Evolutionary conservation across 306 rosid species (phyloP), one percentile per base, ranked within the genome.

Genomic region (Cucurbita pepo): DNA sequence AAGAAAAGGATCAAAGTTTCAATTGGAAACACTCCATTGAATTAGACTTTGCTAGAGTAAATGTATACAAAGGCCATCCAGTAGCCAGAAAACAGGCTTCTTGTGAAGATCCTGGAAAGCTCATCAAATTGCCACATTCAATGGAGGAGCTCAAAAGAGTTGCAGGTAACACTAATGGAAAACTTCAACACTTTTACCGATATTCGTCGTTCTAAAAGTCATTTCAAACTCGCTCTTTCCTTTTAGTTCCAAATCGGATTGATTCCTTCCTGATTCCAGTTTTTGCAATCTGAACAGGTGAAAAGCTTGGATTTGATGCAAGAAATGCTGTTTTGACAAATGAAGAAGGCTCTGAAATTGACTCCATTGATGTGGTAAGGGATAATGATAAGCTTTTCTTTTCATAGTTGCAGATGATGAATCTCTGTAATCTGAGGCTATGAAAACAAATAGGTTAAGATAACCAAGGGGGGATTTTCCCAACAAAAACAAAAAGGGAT

Each of bases 21-120:
- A 54, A 21, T 25, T 44, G 75, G 74, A 80, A 78, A 81, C 77
- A 79, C 81, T 77, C 75, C 34, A 71, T 44, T 54, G 79, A 74
- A 69, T 53, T 50, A 59, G 60, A 71, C 44, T 76, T 50, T 83
- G 76, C 63, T 16, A 90, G 98, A 62, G 89, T 90, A 25, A 85
- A 96, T 74, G 85, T 94, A 77, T 90, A 87, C 76, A 85, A 77
- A 85, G 96, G 95, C 10, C 86, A 94, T 80, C 96, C 97, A 47
- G 3, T 76, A 16, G 75, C 76, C 60, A 90, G 92, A 75, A 87
- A 74, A 78, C 83, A 85, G 75, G 73, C 79, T 10, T 36, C 83
- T 78, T 66, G 76, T 80, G 75, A 47, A 70, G 87, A 87, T 76
- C 77, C 95, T 66, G 98, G 98, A 56, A 94, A 73, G 79, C 76